Base-by-base conservation (phyloP, 1,284 basidiomycete genomes). In the Neonothopanus nambi region DNA sequence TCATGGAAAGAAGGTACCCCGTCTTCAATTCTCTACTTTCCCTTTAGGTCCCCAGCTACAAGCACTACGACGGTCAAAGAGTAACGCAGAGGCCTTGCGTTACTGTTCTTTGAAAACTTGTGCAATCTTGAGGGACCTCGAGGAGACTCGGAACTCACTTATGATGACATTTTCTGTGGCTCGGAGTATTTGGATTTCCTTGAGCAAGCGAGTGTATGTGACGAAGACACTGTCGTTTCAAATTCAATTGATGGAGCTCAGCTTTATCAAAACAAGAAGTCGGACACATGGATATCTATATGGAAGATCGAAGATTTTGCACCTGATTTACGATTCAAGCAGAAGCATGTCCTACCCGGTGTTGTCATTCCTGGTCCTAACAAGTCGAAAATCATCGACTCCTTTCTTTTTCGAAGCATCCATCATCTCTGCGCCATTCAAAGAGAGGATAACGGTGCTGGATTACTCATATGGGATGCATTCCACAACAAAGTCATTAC, bases 41-140 rank as follows among this genome's bases (percentile, higher is more conserved):
- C 72, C 65, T 1, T 38, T 74, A 33, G 71, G 67, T 1, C 72
- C 70, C 6, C 66, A 68, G 51, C 40, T 75, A 2, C 70, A 75
- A 47, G 69, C 70, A 0, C 50, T 70, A 1, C 66, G 57, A 40
- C 54, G 63, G 7, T 48, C 51, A 39, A 51, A 56, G 0, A 57
- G 70, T 3, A 59, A 52, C 8, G 67, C 68, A 2, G 3, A 57
- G 2, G 45, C 47, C 5, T 67, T 72, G 61, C 18, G 39, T 7
- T 69, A 73, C 44, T 58, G 61, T 3, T 23, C 54, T 18, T 23
- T 42, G 0, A 60, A 42, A 21, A 24, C 18, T 18, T 11, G 11
- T 17, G 12, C 11, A 42, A 5, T 28, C 26, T 51, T 21, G 54
- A 57, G 28, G 60, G 61, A 55, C 59, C 2, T 13, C 39, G 3